A percentile compares a stretch with the other conserved stretches of the same genome.
Evolutionary conservation across 345 rosid species (phyloP).

Genomic region (Rhodamnia argentea): DNA sequence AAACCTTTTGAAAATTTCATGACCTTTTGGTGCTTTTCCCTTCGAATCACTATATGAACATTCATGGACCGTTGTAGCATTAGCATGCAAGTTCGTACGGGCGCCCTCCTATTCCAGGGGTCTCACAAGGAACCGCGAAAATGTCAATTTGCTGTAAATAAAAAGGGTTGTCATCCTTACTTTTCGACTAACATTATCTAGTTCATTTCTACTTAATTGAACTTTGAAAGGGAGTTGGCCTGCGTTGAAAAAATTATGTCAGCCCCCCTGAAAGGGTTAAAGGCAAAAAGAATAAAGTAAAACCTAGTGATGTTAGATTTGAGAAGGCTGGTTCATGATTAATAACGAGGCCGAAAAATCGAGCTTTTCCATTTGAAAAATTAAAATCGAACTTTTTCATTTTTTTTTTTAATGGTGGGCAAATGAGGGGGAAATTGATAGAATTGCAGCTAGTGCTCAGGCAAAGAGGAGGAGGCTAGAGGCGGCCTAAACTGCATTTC

Average conservation of each 20-base stretch:
- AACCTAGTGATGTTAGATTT: too few relatives aligned
- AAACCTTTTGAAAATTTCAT: too few relatives aligned
- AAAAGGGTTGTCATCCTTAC: neutral
- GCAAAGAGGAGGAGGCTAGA: slow-evolving; percentile 31
- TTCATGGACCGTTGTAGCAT: neutral
- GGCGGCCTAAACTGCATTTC: slow-evolving; percentile 14
- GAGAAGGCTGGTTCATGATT: too few relatives aligned
- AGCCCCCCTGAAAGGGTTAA: neutral
- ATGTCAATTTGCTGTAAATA: neutral
- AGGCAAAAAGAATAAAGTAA: too few relatives aligned
- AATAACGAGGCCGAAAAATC: too few relatives aligned
- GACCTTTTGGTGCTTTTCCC: too few relatives aligned
- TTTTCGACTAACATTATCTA: neutral
- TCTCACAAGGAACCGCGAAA: neutral
- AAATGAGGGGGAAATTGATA: slow-evolving; percentile 40
- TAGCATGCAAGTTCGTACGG: neutral
- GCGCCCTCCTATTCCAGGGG: neutral
- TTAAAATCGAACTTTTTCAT: too few relatives aligned
- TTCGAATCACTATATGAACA: too few relatives aligned
- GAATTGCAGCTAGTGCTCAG: slow-evolving; percentile 27
- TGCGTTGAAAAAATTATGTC: neutral
- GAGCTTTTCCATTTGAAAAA: too few relatives aligned
- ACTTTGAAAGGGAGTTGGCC: neutral
- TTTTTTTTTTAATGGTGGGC: neutral
- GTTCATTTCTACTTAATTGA: neutral